Percentiles rank a stretch among this genome's conserved stretches.
Evolutionary conservation across 192 early-diverging fungal species (phyloP).

Genomic region (Backusella westeae): DNA sequence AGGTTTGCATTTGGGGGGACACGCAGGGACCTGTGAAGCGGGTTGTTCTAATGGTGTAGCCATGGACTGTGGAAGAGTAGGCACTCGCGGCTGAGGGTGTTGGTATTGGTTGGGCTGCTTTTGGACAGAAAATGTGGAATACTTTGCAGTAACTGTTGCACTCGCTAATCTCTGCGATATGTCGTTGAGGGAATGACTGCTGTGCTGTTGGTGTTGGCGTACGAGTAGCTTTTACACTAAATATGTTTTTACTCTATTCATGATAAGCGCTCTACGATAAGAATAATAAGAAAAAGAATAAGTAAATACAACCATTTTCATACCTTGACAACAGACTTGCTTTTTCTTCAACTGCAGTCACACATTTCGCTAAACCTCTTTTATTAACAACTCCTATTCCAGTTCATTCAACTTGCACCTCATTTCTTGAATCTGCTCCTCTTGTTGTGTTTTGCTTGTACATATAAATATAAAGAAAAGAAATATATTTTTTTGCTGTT

Average conservation of each 20-base stretch:
- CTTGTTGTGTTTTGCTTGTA: neutral
- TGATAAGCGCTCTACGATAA: neutral
- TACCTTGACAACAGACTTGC: neutral
- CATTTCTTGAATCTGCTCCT: no score
- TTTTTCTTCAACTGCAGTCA: neutral
- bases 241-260: neutral
- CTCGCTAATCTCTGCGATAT: neutral
- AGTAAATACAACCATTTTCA: neutral
- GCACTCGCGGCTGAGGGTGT: neutral
- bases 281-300: no score
- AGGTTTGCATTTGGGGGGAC: neutral
- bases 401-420: no score
- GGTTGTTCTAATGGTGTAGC: neutral
- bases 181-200: neutral
- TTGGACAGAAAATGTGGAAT: neutral
- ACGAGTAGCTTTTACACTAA: no score
- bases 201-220: no score
- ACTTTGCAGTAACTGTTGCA: neutral
- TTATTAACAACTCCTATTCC: neutral
- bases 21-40: neutral
- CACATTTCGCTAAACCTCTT: neutral
- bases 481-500: no score
- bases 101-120: neutral
- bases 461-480: neutral
- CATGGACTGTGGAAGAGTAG: neutral